Percentiles rank a stretch among this genome's conserved stretches.
phyloP scores from a whole-genome alignment of 2,329 filamentous ascomycete genomes.

The Furcasterigmium furcatum region DNA sequence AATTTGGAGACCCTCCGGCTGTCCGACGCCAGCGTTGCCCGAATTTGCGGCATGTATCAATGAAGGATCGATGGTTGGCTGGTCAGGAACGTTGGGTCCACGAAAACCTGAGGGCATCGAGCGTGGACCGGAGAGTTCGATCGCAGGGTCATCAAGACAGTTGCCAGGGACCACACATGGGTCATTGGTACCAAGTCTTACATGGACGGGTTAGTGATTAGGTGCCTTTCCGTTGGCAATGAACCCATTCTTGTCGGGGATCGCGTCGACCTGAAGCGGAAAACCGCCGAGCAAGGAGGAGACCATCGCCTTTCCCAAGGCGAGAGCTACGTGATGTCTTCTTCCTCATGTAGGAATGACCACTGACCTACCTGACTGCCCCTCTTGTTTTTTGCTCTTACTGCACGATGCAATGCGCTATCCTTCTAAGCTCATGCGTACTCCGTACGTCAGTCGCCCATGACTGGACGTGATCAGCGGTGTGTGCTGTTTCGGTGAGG shows the following conservation, averaged over 20 bases:
- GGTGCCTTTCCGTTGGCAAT: not conserved
- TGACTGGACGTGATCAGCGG: not conserved
- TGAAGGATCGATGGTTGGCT: not conserved
- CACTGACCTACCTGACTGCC: not conserved
- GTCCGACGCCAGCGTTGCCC: not conserved
- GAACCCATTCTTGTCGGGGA: not conserved
- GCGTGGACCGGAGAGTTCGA: not conserved
- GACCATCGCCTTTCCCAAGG: slow-evolving; percentile 2
- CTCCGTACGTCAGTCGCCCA: not conserved
- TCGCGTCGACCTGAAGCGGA: slow-evolving; percentile 1
- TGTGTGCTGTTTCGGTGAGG: not conserved
- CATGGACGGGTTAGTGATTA: not conserved
- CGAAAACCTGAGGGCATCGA: not conserved
- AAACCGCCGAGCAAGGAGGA: slow-evolving; percentile 1
- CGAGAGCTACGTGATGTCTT: not conserved
- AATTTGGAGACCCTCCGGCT: not conserved
- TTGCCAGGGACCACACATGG: too few species aligned
- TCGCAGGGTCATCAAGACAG: too few species aligned
- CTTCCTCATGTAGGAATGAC: not conserved
- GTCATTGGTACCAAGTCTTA: not conserved
- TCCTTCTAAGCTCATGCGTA: slow-evolving; percentile 1
- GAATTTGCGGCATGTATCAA: not conserved
- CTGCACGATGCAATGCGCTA: not conserved
- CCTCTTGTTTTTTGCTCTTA: slow-evolving; percentile 1
- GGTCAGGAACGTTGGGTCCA: not conserved